These are phyloP conservation scores for Kwoniella sp. DNA, from an alignment of 768 basidiomycete genomes.

Conservation along the genomic window DNA sequence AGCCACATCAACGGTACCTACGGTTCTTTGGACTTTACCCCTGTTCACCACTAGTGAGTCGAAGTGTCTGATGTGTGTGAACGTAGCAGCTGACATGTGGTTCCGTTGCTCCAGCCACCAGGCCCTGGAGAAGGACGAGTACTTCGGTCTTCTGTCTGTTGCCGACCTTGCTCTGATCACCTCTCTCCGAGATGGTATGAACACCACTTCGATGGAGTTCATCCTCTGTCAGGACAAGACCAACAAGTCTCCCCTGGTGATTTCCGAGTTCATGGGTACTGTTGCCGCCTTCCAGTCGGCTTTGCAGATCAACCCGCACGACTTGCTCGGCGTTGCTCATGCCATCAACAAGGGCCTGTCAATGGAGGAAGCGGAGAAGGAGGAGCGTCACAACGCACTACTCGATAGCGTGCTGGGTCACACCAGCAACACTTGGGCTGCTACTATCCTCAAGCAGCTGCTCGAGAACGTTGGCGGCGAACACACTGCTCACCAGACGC, in stretches of 20 bases:
- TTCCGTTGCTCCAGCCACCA: conserved; percentile 67
- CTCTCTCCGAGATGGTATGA: conserved; percentile 95
- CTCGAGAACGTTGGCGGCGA: conserved; percentile 73
- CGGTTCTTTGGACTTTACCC: conserved; percentile 88
- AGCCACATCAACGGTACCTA: conserved; percentile 94
- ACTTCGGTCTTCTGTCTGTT: conserved; percentile 86
- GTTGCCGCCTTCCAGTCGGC: conserved; percentile 86
- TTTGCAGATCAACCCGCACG: conserved; percentile 92
- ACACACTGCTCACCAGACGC: conserved; percentile 76
- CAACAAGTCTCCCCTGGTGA: conserved; percentile 72
- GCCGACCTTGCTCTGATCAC: conserved; percentile 95
- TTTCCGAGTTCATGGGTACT: conserved; percentile 98
- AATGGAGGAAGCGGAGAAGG: conserved; percentile 76
- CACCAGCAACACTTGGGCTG: conserved; percentile 92
- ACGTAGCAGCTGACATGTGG: background rate
- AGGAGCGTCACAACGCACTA: conserved; percentile 64
- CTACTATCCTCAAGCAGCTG: conserved; percentile 80
- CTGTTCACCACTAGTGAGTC: conserved; percentile 93
- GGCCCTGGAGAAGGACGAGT: conserved; percentile 94
- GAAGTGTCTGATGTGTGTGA: background rate
- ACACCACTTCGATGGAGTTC: conserved; percentile 97
- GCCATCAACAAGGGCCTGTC: conserved; percentile 82
- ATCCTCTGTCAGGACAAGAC: conserved; percentile 86
- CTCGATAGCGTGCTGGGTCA: conserved; percentile 84
- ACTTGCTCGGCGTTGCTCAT: conserved; percentile 81